Evolutionary conservation across 768 basidiomycete species (phyloP).

Genomic region (Amanita rimosa): DNA sequence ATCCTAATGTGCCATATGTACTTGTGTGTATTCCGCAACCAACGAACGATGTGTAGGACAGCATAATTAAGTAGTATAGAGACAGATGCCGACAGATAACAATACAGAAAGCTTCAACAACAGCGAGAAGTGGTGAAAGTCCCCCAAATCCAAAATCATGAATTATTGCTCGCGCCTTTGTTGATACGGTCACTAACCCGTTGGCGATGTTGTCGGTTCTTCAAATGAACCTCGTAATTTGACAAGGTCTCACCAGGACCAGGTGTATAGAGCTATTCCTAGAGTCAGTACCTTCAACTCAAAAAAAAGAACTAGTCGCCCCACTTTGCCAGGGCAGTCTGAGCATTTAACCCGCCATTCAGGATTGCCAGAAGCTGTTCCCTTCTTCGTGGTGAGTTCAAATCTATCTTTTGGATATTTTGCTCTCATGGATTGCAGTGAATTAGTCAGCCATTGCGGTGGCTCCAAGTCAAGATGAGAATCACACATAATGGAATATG

Average conservation of each 20-base stretch:
- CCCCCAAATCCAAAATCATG: conserved; percentile 3
- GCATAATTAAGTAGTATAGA: conserved; percentile 4
- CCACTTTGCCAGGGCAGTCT: conserved; percentile 89
- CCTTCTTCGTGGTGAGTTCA: conserved; percentile 59
- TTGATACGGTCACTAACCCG: conserved; percentile 50
- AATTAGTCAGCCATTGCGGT: conserved; percentile 61
- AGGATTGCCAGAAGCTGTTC: conserved; percentile 37
- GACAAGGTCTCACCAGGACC: conserved; percentile 78
- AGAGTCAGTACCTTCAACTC: background rate
- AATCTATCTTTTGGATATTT: conserved; percentile 79
- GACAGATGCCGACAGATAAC: conserved; percentile 22
- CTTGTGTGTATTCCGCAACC: background rate
- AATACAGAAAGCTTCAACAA: conserved; percentile 22
- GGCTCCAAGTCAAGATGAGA: conserved; percentile 21
- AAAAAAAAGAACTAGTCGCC: conserved; percentile 7
- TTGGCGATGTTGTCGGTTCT: conserved; percentile 70
- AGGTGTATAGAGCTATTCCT: conserved; percentile 69
- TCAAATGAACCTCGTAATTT: conserved; percentile 91
- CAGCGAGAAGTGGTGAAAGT: conserved; percentile 4
- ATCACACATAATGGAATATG: background rate
- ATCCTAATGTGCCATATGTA: background rate
- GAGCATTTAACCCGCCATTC: conserved; percentile 91
- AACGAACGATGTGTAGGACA: conserved; percentile 1
- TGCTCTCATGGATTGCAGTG: conserved; percentile 56
- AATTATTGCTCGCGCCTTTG: background rate